Percentiles rank a stretch among this genome's conserved stretches.
phyloP scores from a whole-genome alignment of 2,329 filamentous ascomycete species.

The Teratosphaeriaceae sp. region DNA sequence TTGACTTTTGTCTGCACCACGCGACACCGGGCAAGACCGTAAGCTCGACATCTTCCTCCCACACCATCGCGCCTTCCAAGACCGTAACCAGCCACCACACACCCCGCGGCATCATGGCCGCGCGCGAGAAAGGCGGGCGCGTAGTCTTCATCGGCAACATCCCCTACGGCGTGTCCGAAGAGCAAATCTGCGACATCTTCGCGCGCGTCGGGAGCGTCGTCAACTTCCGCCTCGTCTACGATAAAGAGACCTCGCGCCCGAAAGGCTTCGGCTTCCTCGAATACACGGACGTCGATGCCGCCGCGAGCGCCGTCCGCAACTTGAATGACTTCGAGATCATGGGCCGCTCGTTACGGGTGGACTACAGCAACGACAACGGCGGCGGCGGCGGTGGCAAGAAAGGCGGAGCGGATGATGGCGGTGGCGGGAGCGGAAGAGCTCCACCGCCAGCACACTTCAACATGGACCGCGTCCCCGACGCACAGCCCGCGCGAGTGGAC shows the following conservation, averaged over 20 bases:
- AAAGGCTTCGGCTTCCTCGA: conserved; percentile 98
- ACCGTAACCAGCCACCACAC: background rate
- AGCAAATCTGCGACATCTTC: conserved; percentile 92
- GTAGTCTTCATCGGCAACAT: conserved; percentile 84
- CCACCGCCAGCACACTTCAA: conserved; percentile 40
- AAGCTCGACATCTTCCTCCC: background rate
- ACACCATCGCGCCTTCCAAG: background rate
- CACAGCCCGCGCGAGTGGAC: conserved; percentile 22
- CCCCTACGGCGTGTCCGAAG: conserved; percentile 87
- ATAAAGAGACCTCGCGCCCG: conserved; percentile 86
- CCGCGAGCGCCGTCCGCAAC: conserved; percentile 89
- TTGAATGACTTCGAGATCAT: conserved; percentile 93
- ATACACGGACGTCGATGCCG: conserved; percentile 86
- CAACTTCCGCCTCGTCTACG: conserved; percentile 89
- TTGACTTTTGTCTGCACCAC: too few relatives aligned
- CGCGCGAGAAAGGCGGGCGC: conserved; percentile 62
- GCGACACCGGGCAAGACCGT: too few relatives aligned
- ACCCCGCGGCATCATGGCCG: conserved; percentile 15
- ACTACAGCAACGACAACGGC: conserved; percentile 90
- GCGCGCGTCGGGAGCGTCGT: conserved; percentile 83
- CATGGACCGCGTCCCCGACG: conserved; percentile 25
- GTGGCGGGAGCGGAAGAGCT: conserved; percentile 19
- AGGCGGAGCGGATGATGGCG: conserved; percentile 18
- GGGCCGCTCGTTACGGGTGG: conserved; percentile 87
- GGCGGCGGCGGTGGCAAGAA: conserved; percentile 44